Base-by-base conservation (phyloP, 306 rosid genomes). In the Malus fusca region DNA sequence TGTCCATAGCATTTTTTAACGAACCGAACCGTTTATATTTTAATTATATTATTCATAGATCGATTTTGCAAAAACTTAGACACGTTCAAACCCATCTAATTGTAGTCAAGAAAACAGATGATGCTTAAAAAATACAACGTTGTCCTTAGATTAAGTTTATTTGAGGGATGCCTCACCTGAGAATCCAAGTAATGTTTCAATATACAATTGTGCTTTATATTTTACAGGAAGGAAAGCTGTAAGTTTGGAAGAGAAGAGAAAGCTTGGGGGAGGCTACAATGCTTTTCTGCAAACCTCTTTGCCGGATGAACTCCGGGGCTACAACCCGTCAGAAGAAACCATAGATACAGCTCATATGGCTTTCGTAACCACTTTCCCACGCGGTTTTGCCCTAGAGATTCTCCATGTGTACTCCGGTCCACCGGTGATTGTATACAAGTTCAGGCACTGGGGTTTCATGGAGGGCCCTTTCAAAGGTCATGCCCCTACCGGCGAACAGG, bases 401-500 rank as follows among this genome's bases (percentile, higher is more conserved):
- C 65, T 88, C 2, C 80, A 79, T 8, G 89, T 84, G 1, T 88
- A 85, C 71, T 55, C 87, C 17, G 93, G 91, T 43, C 91, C 96
- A 2, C 93, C 96, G 0, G 48, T 77, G 58, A 84, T 87, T 43
- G 85, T 82, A 11, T 91, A 75, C 85, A 91, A 91, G 69, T 91
- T 91, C 75, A 87, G 93, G 78, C 93, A 91, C 63, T 91, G 96
- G 96, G 93, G 90, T 18, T 75, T 71, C 83, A 85, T 88, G 92
- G 96, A 90, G 55, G 91, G 96, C 51, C 90, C 96, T 74, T 90
- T 78, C 86, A 87, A 90, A 73, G 86, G 84, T 6, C 88, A 86
- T 66, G 84, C 90, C 30, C 92, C 91, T 5, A 88, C 93, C 14
- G 88, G 91, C 14, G 74, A 90, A n/a, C 69, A 37, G 72, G 65